Conservation (phyloP, 768 basidiomycete species). For the Lactarius trivialis region DNA sequence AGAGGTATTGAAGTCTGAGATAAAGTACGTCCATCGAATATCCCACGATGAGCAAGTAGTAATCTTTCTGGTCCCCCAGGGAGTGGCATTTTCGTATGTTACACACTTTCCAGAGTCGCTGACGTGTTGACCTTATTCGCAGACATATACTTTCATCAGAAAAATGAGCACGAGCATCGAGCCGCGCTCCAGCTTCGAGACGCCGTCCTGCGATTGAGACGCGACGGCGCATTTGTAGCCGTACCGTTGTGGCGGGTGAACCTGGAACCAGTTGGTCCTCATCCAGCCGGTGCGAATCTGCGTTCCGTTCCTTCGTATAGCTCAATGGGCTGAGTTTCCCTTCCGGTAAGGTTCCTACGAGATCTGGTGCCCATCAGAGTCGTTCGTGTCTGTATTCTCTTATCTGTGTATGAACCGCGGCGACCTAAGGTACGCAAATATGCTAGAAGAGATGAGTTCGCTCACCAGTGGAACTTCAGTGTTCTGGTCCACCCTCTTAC, state of each 20-base stretch:
- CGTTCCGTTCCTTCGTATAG: not conserved
- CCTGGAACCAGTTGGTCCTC: conserved; percentile 61
- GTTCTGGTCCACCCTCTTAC: conserved; percentile 73
- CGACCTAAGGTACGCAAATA: conserved; percentile 48
- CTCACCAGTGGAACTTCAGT: conserved; percentile 32
- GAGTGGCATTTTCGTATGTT: conserved; percentile 75
- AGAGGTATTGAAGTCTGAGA: conserved; percentile 50
- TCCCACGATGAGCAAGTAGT: not conserved
- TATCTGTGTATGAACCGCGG: conserved; percentile 67
- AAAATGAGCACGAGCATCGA: conserved; percentile 52
- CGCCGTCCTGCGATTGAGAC: conserved; percentile 60
- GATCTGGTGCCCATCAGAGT: conserved; percentile 72
- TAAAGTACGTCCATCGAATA: conserved; percentile 43
- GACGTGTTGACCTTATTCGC: not conserved
- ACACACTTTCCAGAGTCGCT: not conserved
- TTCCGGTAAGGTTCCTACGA: conserved; percentile 61
- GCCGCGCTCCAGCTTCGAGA: conserved; percentile 65
- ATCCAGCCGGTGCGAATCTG: conserved; percentile 56
- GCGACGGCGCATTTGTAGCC: conserved; percentile 73
- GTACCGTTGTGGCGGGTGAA: conserved; percentile 73
- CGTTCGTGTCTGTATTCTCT: conserved; percentile 70
- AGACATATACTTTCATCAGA: conserved; percentile 80
- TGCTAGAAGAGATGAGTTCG: not conserved
- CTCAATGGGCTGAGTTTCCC: not conserved
- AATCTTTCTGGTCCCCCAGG: conserved; percentile 31